Conservation (phyloP, 2,329 filamentous ascomycete species). For the Trichophyton schoenleinii region DNA sequence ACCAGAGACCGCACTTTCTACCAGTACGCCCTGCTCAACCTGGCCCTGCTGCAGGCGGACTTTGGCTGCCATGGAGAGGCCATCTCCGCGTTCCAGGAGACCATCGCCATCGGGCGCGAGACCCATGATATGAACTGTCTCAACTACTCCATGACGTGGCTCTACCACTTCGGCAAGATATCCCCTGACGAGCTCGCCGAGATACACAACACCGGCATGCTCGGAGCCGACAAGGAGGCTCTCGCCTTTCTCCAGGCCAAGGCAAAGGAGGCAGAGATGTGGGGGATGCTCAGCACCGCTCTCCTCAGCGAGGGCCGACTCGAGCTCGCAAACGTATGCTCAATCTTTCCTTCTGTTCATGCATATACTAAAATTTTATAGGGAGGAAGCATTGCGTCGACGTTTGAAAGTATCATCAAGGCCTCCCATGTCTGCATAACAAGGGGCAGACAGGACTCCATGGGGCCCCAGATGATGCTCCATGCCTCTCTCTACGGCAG, state of each 20-base stretch:
- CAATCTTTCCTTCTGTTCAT: not conserved
- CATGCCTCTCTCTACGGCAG: slow-evolving; percentile 62
- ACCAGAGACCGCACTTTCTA: slow-evolving; percentile 73
- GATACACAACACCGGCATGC: slow-evolving; percentile 57
- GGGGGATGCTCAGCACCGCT: slow-evolving; percentile 69
- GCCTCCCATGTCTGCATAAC: slow-evolving; percentile 72
- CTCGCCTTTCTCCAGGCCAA: slow-evolving; percentile 73
- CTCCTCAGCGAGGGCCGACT: slow-evolving; percentile 77
- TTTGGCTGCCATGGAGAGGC: slow-evolving; percentile 87
- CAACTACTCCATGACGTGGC: slow-evolving; percentile 91
- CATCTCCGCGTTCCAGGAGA: slow-evolving; percentile 87
- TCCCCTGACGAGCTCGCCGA: slow-evolving; percentile 63
- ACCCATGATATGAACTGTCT: slow-evolving; percentile 85
- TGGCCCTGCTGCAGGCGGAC: slow-evolving; percentile 86
- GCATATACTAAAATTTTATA: slow-evolving; percentile 16
- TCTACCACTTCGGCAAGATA: slow-evolving; percentile 84
- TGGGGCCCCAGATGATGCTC: slow-evolving; percentile 62
- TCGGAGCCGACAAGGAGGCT: slow-evolving; percentile 68
- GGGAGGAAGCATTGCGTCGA: slow-evolving; percentile 46
- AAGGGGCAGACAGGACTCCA: slow-evolving; percentile 58
- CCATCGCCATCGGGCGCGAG: slow-evolving; percentile 85
- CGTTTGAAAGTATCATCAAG: slow-evolving; percentile 68
- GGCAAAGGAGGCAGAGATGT: slow-evolving; percentile 76
- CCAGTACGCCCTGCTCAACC: slow-evolving; percentile 86
- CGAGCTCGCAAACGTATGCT: slow-evolving; percentile 57